These are phyloP conservation scores for Leccinum uliginosum DNA, from an alignment of 768 basidiomycete genomes.

Conservation along the genomic window DNA sequence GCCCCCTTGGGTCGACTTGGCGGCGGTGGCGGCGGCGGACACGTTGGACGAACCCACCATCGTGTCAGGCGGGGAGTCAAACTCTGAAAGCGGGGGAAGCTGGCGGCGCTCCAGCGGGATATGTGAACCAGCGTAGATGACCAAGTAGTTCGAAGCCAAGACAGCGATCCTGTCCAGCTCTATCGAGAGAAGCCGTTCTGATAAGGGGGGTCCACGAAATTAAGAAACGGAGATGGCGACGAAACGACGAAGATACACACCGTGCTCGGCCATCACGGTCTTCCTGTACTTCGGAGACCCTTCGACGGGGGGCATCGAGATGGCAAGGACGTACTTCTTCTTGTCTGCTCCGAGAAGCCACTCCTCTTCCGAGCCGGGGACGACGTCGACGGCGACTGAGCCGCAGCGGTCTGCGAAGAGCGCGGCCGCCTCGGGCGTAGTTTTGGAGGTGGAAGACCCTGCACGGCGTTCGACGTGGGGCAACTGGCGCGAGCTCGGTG, in stretches of 20 bases:
- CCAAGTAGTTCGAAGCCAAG: conserved; percentile 55
- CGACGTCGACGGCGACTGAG: conserved; percentile 42
- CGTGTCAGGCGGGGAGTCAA: conserved; percentile 23
- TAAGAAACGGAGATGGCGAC: too few species aligned
- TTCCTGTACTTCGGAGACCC: conserved; percentile 43
- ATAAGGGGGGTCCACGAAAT: too few species aligned
- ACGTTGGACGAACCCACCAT: conserved; percentile 27
- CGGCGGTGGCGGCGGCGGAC: conserved; percentile 15
- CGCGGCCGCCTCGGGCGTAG: conserved; percentile 35
- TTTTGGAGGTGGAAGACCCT: conserved; percentile 11
- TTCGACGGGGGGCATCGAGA: conserved; percentile 49
- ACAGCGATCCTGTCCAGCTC: conserved; percentile 48
- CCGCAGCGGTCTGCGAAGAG: conserved; percentile 50
- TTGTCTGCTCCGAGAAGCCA: conserved; percentile 31
- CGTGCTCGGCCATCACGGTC: conserved; percentile 46
- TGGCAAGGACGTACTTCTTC: conserved; percentile 51
- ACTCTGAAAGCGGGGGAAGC: conserved; percentile 24
- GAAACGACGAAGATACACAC: conserved; percentile 34
- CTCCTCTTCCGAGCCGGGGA: conserved; percentile 36
- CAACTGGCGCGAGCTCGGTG: conserved; percentile 56
- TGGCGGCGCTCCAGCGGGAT: conserved; percentile 41
- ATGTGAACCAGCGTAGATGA: conserved; percentile 60
- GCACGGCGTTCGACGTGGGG: conserved; percentile 46
- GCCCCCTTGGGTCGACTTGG: conserved; percentile 41
- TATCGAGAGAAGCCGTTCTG: conserved; percentile 43